These are phyloP conservation scores for Curvularia eragrostidis DNA, from an alignment of 2,329 filamentous ascomycete genomes.

Conservation along the genomic window DNA sequence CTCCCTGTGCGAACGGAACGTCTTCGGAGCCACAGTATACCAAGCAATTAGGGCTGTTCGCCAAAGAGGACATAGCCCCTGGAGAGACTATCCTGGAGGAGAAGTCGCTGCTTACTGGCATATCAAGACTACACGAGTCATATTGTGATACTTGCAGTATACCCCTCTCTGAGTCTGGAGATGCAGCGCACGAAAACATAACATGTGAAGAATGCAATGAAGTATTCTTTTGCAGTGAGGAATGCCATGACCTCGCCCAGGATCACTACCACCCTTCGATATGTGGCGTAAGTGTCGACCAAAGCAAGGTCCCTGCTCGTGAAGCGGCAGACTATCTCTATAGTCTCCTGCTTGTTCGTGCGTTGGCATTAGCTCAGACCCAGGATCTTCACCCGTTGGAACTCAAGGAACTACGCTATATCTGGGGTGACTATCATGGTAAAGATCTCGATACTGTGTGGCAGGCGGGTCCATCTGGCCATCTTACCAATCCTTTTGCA, in stretches of 20 bases:
- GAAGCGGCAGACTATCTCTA: slow-evolving; percentile 68
- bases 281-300: slow-evolving; percentile 63
- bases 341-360: slow-evolving; percentile 64
- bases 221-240: slow-evolving; percentile 65
- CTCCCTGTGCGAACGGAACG: slow-evolving; percentile 45
- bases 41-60: slow-evolving; percentile 88
- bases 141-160: slow-evolving; percentile 89
- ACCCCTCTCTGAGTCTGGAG: slow-evolving; percentile 62
- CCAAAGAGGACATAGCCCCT: slow-evolving; percentile 77
- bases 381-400: slow-evolving; percentile 65
- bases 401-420: slow-evolving; percentile 66
- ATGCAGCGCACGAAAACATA: slow-evolving; percentile 39
- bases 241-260: slow-evolving; percentile 63
- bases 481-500: slow-evolving; percentile 28
- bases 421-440: slow-evolving; percentile 68
- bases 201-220: slow-evolving; percentile 64
- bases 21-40: slow-evolving; percentile 63
- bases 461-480: slow-evolving; percentile 23
- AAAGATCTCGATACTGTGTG: slow-evolving; percentile 33
- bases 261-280: slow-evolving; percentile 64
- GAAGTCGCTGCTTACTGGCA: slow-evolving; percentile 85
- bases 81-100: slow-evolving; percentile 81
- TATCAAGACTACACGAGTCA: slow-evolving; percentile 83
- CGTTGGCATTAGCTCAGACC: slow-evolving; percentile 67
- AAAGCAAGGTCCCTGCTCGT: slow-evolving; percentile 61